These are phyloP conservation scores for Leccinum olivaceopallidum DNA, from an alignment of 768 basidiomycete genomes.

Conservation along the genomic window DNA sequence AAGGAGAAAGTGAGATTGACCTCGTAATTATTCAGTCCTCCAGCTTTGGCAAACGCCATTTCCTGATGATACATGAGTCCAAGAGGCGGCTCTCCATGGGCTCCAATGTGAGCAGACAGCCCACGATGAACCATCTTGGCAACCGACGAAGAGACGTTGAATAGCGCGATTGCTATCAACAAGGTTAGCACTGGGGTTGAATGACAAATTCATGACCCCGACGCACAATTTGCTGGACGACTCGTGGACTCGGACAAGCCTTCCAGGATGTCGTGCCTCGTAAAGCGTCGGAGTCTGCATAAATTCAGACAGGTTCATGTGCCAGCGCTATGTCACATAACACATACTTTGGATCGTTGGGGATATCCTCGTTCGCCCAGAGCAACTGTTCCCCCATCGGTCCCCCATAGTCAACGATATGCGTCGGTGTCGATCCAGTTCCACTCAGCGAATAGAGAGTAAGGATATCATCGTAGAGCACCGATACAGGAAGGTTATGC, in stretches of 20 bases:
- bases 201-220: background rate
- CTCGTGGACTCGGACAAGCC: slow-evolving; percentile 58
- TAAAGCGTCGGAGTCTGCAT: slow-evolving; percentile 59
- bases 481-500: slow-evolving; percentile 65
- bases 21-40: slow-evolving; percentile 72
- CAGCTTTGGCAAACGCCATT: slow-evolving; percentile 62
- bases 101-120: slow-evolving; percentile 64
- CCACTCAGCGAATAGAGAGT: slow-evolving; percentile 66
- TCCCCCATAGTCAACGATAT: slow-evolving; percentile 79
- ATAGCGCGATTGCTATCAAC: slow-evolving; percentile 56
- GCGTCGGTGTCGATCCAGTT: slow-evolving; percentile 72
- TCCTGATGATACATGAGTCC: slow-evolving; percentile 79
- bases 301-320: slow-evolving; percentile 1
- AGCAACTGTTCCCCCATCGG: slow-evolving; percentile 64
- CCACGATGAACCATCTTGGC: slow-evolving; percentile 70
- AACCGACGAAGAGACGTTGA: slow-evolving; percentile 67
- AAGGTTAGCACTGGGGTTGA: background rate
- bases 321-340: background rate
- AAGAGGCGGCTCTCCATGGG: slow-evolving; percentile 71
- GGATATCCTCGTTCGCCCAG: slow-evolving; percentile 66
- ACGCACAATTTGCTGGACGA: slow-evolving; percentile 59
- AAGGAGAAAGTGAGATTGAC: slow-evolving; percentile 32
- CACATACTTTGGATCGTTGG: slow-evolving; percentile 65
- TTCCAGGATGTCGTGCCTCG: slow-evolving; percentile 65
- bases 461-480: slow-evolving; percentile 65